These are phyloP conservation scores for Prunus padus DNA, from an alignment of 306 rosid genomes.

Conservation along the genomic window DNA sequence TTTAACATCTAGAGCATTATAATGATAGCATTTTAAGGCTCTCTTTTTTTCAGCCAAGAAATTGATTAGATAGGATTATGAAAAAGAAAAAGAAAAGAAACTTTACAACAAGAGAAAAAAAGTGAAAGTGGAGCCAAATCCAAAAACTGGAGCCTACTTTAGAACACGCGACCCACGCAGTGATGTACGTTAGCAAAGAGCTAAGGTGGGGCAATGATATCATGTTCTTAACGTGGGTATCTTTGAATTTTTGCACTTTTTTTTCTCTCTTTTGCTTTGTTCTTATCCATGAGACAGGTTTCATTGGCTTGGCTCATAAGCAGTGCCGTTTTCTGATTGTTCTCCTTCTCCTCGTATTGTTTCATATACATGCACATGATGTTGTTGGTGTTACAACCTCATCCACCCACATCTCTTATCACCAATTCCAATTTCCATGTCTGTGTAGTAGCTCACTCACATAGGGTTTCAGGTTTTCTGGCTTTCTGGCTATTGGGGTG, in stretches of 20 bases:
- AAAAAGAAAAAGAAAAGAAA: too few relatives aligned
- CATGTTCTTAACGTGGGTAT: conserved; percentile 17
- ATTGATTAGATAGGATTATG: too few relatives aligned
- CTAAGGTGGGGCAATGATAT: neutral
- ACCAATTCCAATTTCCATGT: neutral
- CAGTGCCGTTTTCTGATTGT: conserved; percentile 11
- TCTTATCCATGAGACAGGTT: conserved; percentile 8
- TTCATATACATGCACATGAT: neutral
- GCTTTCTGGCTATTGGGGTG: too few relatives aligned
- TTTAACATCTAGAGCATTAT: too few relatives aligned
- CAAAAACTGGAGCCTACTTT: neutral
- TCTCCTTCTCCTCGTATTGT: conserved; percentile 5
- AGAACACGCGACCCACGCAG: conserved; percentile 15
- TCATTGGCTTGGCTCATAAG: neutral
- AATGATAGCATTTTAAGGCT: too few relatives aligned
- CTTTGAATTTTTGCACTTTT: conserved; percentile 2
- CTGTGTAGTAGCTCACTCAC: neutral
- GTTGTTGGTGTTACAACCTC: neutral
- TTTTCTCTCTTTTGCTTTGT: neutral
- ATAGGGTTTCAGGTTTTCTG: too few relatives aligned
- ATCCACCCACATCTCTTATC: conserved; percentile 14
- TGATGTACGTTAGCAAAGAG: neutral
- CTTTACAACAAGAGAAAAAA: neutral
- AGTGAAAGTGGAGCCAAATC: neutral
- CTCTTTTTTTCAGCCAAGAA: too few relatives aligned